Evolutionary conservation across 2,329 filamentous ascomycete genomes (phyloP).

Genomic region (Botrytis fabae): DNA sequence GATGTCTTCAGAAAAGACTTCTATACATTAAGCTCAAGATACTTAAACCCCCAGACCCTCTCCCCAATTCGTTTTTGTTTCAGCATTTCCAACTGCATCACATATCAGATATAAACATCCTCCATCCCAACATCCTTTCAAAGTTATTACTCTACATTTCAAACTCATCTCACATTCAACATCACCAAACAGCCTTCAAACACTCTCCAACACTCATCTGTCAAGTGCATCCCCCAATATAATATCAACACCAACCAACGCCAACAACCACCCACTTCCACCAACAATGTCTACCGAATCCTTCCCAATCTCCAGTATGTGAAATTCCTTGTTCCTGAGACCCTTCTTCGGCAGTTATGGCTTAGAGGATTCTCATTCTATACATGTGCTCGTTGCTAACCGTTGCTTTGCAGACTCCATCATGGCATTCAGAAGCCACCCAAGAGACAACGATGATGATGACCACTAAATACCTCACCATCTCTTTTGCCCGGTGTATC

Average conservation of each 20-base stretch:
- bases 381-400: slow-evolving; percentile 5
- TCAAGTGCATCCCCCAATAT: background rate
- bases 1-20: slow-evolving; percentile 13
- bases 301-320: slow-evolving; percentile 19
- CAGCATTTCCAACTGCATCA: slow-evolving; percentile 20
- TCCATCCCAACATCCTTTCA: slow-evolving; percentile 2
- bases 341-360: background rate
- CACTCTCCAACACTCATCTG: background rate
- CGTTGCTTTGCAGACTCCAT: background rate
- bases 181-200: background rate
- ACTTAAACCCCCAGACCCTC: slow-evolving; percentile 19
- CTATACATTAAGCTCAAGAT: background rate
- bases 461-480: slow-evolving; percentile 14
- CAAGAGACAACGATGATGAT: slow-evolving; percentile 24
- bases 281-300: slow-evolving; percentile 17
- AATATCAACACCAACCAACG: slow-evolving; percentile 8
- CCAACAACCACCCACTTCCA: background rate
- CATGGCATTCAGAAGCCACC: slow-evolving; percentile 20
- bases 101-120: slow-evolving; percentile 21
- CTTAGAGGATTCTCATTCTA: background rate
- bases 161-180: background rate
- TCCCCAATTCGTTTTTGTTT: slow-evolving; percentile 17
- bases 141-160: slow-evolving; percentile 1
- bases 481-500: background rate
- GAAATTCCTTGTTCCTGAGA: background rate